Evolutionary conservation across 352 stramenopile species (phyloP), one percentile per base, ranked within the genome.

Genomic region (Phytopythium ostracodes): DNA sequence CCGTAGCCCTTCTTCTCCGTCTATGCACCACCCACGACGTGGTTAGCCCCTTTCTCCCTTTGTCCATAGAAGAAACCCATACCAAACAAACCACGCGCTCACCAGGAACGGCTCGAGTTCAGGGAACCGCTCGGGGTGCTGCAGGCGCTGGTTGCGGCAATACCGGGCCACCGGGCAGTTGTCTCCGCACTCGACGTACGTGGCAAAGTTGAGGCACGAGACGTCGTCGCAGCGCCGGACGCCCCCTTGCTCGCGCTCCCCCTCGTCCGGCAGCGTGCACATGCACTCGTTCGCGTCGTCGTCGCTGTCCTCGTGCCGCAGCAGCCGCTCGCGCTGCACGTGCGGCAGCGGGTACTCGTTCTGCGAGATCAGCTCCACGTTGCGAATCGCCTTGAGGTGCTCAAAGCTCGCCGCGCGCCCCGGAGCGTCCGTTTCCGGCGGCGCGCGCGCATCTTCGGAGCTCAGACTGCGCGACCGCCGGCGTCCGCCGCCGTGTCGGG

Each of bases 121-220:
- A 0, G 84, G 84, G 57, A 90, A 94, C 0, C 57, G 46, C 46
- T 95, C 68, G 0, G 81, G 79, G 20, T 85, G 79, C 55, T 95
- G 87, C 66, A 95, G 72, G 17, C 87, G 71, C 67, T 94, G 83
- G 68, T 95, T 95, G 5, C 65, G 24, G 62, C 87, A 95, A 33
- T 63, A 80, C 25, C 71, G 55, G 8, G 73, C 75, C 7, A 83
- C 73, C 1, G 74, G 65, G 44, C 87, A 95, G 3, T 66, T 54
- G 18, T 67, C 55, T 4, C 65, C 73, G 56, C 87, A 96, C 70
- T 96, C 87, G 47, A 93, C 77, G 63, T 94, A 96, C 35, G 87
- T 96, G 47, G 87, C 87, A 56, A 89, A 93, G 64, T 96, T 96
- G n/a, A 96, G 72, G 59, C 87, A 96, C 36, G 84, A 91, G n/a